These are phyloP conservation scores for Sodiomyces alkalinus DNA, from an alignment of 2,329 filamentous ascomycete genomes.

Conservation along the genomic window DNA sequence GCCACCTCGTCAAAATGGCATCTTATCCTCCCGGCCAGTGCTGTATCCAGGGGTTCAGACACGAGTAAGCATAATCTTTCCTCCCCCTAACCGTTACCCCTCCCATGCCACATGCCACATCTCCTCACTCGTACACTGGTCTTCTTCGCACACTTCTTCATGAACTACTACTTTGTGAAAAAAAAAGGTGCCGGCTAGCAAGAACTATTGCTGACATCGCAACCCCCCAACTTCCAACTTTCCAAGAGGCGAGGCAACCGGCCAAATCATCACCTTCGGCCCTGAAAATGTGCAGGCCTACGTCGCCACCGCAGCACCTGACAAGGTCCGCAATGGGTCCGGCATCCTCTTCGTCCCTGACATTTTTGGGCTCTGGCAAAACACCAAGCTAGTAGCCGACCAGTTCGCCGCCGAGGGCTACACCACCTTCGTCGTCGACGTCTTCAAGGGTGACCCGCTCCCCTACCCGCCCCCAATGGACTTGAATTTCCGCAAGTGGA, in stretches of 20 bases:
- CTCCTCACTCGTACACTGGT: no score
- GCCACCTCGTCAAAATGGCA: conserved; percentile 31
- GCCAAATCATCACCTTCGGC: conserved; percentile 28
- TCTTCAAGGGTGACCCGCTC: conserved; percentile 22
- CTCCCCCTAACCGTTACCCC: background rate
- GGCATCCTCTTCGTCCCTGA: conserved; percentile 33
- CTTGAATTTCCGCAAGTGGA: conserved; percentile 12
- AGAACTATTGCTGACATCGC: background rate
- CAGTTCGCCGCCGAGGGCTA: conserved; percentile 21
- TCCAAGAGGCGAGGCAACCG: conserved; percentile 30
- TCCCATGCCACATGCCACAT: no score
- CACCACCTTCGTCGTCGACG: conserved; percentile 20
- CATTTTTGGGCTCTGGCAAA: conserved; percentile 33
- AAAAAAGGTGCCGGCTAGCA: no score
- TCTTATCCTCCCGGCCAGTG: conserved; percentile 36
- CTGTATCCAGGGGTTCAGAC: conserved; percentile 36
- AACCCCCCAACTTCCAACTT: background rate
- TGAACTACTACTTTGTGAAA: no score
- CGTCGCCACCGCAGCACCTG: conserved; percentile 28
- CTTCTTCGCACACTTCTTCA: no score
- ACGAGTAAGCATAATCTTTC: conserved; percentile 29
- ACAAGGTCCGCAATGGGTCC: conserved; percentile 21
- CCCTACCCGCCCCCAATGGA: conserved; percentile 1
- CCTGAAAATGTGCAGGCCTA: conserved; percentile 30
- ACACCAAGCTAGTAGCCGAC: conserved; percentile 26